Percentiles rank a stretch among this genome's conserved stretches.
These are phyloP conservation scores for Phoenix dactylifera DNA, from an alignment of 176 grass and related monocot species.

Conservation along the genomic window DNA sequence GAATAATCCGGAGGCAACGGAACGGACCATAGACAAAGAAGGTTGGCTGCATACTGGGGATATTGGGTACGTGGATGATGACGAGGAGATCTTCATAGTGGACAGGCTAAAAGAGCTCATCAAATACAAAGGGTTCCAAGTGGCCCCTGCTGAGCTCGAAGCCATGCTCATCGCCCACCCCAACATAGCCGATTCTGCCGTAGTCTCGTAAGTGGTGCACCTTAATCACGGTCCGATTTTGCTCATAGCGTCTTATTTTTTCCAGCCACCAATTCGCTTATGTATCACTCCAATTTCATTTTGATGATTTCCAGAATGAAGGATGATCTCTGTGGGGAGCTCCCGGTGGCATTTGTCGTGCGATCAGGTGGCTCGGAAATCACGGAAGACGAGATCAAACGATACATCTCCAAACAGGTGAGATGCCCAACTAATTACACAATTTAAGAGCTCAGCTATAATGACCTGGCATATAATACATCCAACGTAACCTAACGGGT, in stretches of 20 bases:
- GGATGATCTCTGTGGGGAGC: slow-evolving; percentile 71
- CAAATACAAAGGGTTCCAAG: slow-evolving; percentile 93
- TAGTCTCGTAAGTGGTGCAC: slow-evolving; percentile 59
- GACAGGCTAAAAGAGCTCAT: slow-evolving; percentile 97
- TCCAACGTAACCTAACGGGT: too few species aligned
- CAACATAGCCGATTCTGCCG: slow-evolving; percentile 69
- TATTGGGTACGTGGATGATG: slow-evolving; percentile 69
- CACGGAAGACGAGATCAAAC: slow-evolving; percentile 78
- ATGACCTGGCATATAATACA: not conserved
- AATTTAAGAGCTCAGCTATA: not conserved
- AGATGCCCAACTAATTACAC: not conserved
- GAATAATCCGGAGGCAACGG: slow-evolving; percentile 66
- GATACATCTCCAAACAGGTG: slow-evolving; percentile 87
- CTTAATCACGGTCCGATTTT: too few species aligned
- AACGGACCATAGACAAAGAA: slow-evolving; percentile 77
- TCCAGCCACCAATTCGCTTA: too few species aligned
- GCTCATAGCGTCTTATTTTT: too few species aligned
- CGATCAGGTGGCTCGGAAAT: slow-evolving; percentile 55
- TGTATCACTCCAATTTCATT: too few species aligned
- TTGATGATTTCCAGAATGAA: slow-evolving; percentile 46
- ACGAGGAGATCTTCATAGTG: slow-evolving; percentile 90
- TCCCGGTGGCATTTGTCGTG: slow-evolving; percentile 87
- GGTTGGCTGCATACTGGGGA: slow-evolving; percentile 94
- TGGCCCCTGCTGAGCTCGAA: slow-evolving; percentile 86
- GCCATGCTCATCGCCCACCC: slow-evolving; percentile 75